Evolutionary conservation across 257 asterid species (phyloP), one percentile per base, ranked within the genome.

Genomic region (Cynanchum wilfordii): DNA sequence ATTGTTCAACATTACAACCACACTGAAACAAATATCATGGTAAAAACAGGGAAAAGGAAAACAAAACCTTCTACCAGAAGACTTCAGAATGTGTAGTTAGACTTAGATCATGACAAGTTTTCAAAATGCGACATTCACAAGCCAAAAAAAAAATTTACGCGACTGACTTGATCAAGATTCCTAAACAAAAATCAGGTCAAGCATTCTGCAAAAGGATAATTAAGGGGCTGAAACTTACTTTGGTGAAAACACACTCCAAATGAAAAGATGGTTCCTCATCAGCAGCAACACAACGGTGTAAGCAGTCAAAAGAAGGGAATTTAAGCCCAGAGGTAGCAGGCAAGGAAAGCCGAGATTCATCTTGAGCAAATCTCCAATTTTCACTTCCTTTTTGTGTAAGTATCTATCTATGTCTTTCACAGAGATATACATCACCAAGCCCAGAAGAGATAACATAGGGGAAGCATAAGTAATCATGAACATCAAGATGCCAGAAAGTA

Each of bases 201-300:
- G 12, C 29, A 42, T 47, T 25, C 3, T 27, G 20, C 42, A 22
- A 45, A 71, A 22, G 52, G n/a, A 47, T 47, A 68, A 10, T 5
- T 24, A 6, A 42, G 55, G 52, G 33, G 4, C 15, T 16, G 11
- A 20, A 40, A 76, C 95, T 89, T 87, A 93, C 98, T 93, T 93
- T 5, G 98, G 98, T 64, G 98, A 90, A 75, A 90, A 93, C 78
- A 93, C 98, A 17, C 98, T 93, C 98, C 98, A 93, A 62, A 93
- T 87, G 36, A 93, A 93, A 50, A 90, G 87, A 79, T 93, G 98
- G 79, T 88, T 89, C 87, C 96, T 82, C 98, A 90, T 93, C 57
- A 88, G 81, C 54, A 93, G 84, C 89, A 93, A 76, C 3, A 89
- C 78, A 56, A 81, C 57, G 20, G 96, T 90, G 81, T 90, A 90